Base-by-base conservation (phyloP, 1,284 basidiomycete genomes). In the Chondrostereum purpureum region DNA sequence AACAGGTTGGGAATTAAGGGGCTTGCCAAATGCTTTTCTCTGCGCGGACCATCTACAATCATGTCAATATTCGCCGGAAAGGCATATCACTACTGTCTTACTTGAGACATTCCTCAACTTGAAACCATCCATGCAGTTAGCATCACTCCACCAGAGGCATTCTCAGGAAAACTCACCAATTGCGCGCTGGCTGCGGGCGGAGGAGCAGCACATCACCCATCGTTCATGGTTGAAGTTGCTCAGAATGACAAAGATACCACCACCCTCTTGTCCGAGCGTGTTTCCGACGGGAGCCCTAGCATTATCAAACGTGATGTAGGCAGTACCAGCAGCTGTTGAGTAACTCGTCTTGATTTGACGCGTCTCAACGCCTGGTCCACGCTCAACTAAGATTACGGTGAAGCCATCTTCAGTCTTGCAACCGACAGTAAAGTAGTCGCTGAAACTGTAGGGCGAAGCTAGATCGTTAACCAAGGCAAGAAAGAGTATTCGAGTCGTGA, bases 291-390 rank as follows among this genome's bases (percentile, higher is more conserved):
- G 91, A 1, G 92, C 88, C 56, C 80, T 79, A 52, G 91, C 88
- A 53, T 93, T 86, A 62, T 92, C 88, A 57, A 92, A 93, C 0
- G 86, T 92, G 55, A 94, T 75, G 60, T 82, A 93, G 5, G 88
- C 88, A 1, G 90, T 93, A 5, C 89, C 88, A 2, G 88, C 85
- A 2, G 85, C 67, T 3, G 78, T 50, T 1, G 85, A 88, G 64
- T 92, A 90, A 34, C 79, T 78, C 0, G 89, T 92, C 65, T 91
- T 92, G 69, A 96, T 92, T 31, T 73, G 76, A 58, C 83, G 86
- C 2, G 92, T 95, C 58, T 85, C 80, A 27, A 97, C 81, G 35
- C 90, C 88, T 49, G 80, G 76, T 10, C 73, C 70, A 39, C 87
- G 77, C 55, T 85, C 80, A 18, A 94, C 80, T 38, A 94, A 73